phyloP scores from a whole-genome alignment of 495 filamentous ascomycete species.

The Neohortaea acidophila region DNA sequence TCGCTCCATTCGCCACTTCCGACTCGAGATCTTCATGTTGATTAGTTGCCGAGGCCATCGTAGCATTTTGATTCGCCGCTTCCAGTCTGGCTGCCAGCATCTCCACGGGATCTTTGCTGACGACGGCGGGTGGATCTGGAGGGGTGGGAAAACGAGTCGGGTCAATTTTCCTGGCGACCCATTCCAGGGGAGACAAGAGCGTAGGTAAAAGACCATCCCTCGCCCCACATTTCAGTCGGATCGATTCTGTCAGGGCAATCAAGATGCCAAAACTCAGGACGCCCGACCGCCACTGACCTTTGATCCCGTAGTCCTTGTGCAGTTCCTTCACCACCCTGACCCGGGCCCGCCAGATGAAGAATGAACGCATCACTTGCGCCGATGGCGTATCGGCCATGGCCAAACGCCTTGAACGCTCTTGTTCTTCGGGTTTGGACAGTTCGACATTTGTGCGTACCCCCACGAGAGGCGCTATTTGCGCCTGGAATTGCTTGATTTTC shows the following conservation, averaged over 20 bases:
- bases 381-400: neutral
- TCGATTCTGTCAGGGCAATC: slow-evolving; percentile 9
- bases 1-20: neutral
- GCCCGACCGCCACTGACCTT: neutral
- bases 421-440: neutral
- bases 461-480: slow-evolving; percentile 32
- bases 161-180: neutral
- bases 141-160: neutral
- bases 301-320: neutral
- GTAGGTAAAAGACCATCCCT: slow-evolving; percentile 9
- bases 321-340: slow-evolving; percentile 18
- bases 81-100: neutral
- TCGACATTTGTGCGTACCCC: slow-evolving; percentile 16
- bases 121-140: neutral
- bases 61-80: neutral
- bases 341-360: slow-evolving; percentile 21
- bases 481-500: slow-evolving; percentile 35
- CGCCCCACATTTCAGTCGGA: slow-evolving; percentile 8
- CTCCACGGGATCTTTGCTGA: neutral
- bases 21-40: neutral
- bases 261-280: slow-evolving; percentile 7
- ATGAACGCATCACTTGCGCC: neutral
- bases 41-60: neutral
- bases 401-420: neutral
- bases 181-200: slow-evolving; percentile 5